Evolutionary conservation across 495 filamentous ascomycete species (phyloP).

Genomic region (Penicillium soppii): DNA sequence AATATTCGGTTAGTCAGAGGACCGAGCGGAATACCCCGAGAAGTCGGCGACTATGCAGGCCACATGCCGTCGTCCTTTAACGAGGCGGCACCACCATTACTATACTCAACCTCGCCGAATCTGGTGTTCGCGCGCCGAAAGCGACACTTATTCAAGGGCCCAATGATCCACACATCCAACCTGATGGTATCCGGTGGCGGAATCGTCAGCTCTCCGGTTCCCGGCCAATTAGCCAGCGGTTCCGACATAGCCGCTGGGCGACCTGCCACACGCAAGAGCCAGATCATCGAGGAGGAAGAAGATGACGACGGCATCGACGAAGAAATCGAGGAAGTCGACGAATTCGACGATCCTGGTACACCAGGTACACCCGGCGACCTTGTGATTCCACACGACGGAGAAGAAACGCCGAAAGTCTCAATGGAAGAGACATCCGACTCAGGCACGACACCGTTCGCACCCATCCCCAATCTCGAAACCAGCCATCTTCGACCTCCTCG

Average conservation of each 20-base stretch:
- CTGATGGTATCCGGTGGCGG: constrained; percentile 35
- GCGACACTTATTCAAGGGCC: constrained; percentile 85
- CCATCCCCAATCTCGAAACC: constrained; percentile 34
- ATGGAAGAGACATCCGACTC: constrained; percentile 11
- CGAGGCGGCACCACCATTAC: constrained; percentile 39
- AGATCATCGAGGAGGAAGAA: constrained; percentile 84
- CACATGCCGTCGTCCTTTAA: constrained; percentile 37
- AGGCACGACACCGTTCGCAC: constrained; percentile 31
- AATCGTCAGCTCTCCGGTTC: constrained; percentile 38
- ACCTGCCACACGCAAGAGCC: constrained; percentile 57
- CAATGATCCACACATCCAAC: constrained; percentile 61
- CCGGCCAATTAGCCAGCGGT: constrained; percentile 45
- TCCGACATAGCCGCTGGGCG: constrained; percentile 52
- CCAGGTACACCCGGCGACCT: constrained; percentile 24
- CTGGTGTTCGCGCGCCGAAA: constrained; percentile 91
- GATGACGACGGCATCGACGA: constrained; percentile 69
- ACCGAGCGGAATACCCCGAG: constrained; percentile 29
- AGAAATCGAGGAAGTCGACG: constrained; percentile 69
- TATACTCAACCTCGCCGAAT: constrained; percentile 55
- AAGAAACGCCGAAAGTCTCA: constrained; percentile 12
- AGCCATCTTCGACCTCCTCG: constrained; percentile 36
- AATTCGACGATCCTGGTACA: constrained; percentile 54
- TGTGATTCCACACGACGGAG: constrained; percentile 16
- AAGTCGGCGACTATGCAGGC: constrained; percentile 24
- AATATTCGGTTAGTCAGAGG: constrained; percentile 84